Base-by-base conservation (phyloP, 108 stramenopile species). In the Pseudonitzschia delicatissima region DNA sequence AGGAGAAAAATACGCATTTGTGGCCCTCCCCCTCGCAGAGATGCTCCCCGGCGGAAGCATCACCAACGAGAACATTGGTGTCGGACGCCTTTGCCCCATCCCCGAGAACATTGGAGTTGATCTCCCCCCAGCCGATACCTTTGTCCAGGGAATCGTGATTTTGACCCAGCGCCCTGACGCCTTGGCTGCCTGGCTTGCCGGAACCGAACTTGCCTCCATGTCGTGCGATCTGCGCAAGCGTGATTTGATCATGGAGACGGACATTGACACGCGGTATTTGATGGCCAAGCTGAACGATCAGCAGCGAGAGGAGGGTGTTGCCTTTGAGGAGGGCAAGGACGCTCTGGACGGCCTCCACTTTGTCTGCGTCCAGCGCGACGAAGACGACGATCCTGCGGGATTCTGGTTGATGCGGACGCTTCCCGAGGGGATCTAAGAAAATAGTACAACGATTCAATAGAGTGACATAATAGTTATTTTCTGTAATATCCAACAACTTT, bases 1-100 rank as follows among this genome's bases (percentile, higher is more conserved):
- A 17, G 97, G 97, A 35, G 97, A 98, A 77, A 89, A 96, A 73
- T 98, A 96, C 76, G 97, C 97, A 4, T 98, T 98, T 66, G 96
- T 96, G 7, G 81, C 82, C 8, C 69, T 98, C 57, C 97, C 97
- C 3, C 62, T 96, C 27, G 86, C 91, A 0, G 95, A 96, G 72
- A 94, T 97, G 63, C 61, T 92, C 17, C 66, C 81, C 52, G 95
- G 95, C 33, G 93, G 93, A 3, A 83, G 82, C 26, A 76, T 95
- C 37, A 82, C 70, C 27, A 68, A 74, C 4, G 83, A 90, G 15
- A 92, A 87, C 51, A 82, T 96, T 52, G 94, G 94, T 40, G 81
- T 91, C 15, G 94, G 94, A 32, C 74, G 78, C 65, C 61, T 96
- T 11, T 91, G 90, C 64, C 84, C 90, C 21, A 71, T 92, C 13